Percentiles rank a stretch among this genome's conserved stretches.
These are phyloP conservation scores for Ceratobasidium sp. DNA, from an alignment of 1,284 basidiomycete species.

Conservation along the genomic window DNA sequence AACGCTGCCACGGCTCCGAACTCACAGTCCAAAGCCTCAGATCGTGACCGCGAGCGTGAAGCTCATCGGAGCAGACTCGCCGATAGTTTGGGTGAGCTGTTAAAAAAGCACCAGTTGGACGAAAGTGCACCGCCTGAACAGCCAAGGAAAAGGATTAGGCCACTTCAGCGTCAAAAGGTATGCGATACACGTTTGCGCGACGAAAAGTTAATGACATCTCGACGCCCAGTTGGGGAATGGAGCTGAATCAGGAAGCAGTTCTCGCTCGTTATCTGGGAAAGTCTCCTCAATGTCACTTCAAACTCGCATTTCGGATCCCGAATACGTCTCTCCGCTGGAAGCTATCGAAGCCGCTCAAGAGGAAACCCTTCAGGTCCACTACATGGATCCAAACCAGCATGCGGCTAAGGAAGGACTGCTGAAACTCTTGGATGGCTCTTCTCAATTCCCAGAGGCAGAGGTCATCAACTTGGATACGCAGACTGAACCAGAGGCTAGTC, in stretches of 20 bases:
- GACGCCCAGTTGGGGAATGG: background rate
- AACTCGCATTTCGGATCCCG: constrained; percentile 23
- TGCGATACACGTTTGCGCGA: background rate
- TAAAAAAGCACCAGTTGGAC: constrained; percentile 37
- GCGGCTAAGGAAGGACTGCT: constrained; percentile 41
- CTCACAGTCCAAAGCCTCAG: constrained; percentile 7
- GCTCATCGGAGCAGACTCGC: constrained; percentile 41
- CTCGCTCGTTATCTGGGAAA: constrained; percentile 19
- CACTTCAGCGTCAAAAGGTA: constrained; percentile 28
- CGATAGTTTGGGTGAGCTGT: constrained; percentile 22
- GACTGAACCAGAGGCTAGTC: constrained; percentile 29
- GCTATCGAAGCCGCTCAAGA: constrained; percentile 29
- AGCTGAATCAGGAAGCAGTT: background rate
- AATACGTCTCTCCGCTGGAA: constrained; percentile 35
- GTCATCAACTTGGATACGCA: constrained; percentile 26
- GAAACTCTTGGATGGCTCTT: constrained; percentile 28
- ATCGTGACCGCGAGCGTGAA: constrained; percentile 14
- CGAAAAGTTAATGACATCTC: background rate
- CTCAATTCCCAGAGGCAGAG: constrained; percentile 11
- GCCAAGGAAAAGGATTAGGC: constrained; percentile 28
- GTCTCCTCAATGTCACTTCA: constrained; percentile 32
- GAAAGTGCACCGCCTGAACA: constrained; percentile 26
- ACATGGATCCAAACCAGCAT: constrained; percentile 40
- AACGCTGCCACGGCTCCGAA: background rate
- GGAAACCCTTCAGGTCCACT: constrained; percentile 42